Evolutionary conservation across 202 grass and related monocot genomes (phyloP), one percentile per base, ranked within the genome.

Genomic region (Schoenoplectus tabernaemontani): DNA sequence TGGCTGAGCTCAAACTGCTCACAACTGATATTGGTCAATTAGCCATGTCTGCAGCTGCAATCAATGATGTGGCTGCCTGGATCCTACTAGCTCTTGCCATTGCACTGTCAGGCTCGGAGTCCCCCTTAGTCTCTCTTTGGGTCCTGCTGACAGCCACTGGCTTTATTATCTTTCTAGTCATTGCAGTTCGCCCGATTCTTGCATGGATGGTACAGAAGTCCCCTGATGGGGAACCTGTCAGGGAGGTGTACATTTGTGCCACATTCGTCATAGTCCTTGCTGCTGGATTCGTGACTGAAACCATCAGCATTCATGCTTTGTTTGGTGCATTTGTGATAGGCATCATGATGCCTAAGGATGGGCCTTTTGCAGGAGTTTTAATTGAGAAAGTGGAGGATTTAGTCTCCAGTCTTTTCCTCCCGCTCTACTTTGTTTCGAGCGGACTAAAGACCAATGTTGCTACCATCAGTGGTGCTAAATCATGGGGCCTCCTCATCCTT

Each of bases 371-470:
- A 0, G 87, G 91, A 1, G 70, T 93, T 13, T 78, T 97, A 56
- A 97, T 91, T 34, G 91, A 97, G 79, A 97, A 97, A 79, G 71
- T 91, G 50, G 93, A 97, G 76, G 91, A 97, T 17, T 85, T 97
- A 46, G 86, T 93, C 42, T 89, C 93, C 2, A 84, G 89, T 9
- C 93, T 97, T 2, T 93, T 97, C 85, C 90, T 97, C 11, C 93
- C 93, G 4, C 93, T 97, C 13, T 97, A 97, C 83, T 97, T 97
- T 47, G 93, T 91, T 13, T 97, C 93, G 0, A 97, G 93, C 1
- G 93, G 91, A 33, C 90, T 97, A 63, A 97, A 97, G 83, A 97
- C 93, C 6, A 64, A 97, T 44, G 89, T 97, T 43, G 89, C 88
- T 58, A 93, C 91, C 20, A 97, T 93, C 64, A 59, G 66, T 2